Base-by-base conservation (phyloP, 805 yeast genomes). In the Candida pini region DNA sequence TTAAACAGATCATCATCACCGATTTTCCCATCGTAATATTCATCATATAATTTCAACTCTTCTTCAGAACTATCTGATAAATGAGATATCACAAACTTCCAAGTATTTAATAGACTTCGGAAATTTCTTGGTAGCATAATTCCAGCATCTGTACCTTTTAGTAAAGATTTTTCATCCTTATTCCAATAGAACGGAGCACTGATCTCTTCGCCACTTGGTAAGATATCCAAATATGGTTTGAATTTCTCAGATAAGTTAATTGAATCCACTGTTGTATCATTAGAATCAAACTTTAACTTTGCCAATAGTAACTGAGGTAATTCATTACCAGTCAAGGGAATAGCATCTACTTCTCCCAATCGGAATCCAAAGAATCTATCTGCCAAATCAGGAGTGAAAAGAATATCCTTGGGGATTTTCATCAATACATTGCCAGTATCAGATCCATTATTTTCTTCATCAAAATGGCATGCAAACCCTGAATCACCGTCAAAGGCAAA, bases 101-200 rank as follows among this genome's bases (percentile, higher is more conserved):
- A 86, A 50, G 82, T 90, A 28, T 73, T 73, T 4, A 78, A 56
- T 36, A 79, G 54, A 4, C 50, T 49, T 4, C 49, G 52, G 20
- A 75, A 51, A 28, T 70, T 68, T n/a, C 66, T 66, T 16, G 67
- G 64, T 22, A 81, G 53, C 2, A 79, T 68, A 28, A 69, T 60
- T n/a, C 69, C 72, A 18, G 85, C 64, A 52, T 87, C 89, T 0
- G 95, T 81, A 0, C 89, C 89, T 28, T 67, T 62, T 9, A 88
- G 53, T 22, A 68, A 50, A 5, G 59, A 53, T 35, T 73, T 63
- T 28, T 81, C 84, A 3, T 58, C 60, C 0, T 65, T 51, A 21
- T 60, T 61, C 87, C 89, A 88, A 44, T 73, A 75, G 34, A 73
- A 71, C 1, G 96, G 95, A 9, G 78, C 64, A n/a, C 68, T 67